These are phyloP conservation scores for Linum usitatissimum DNA, from an alignment of 345 rosid genomes.

Conservation along the genomic window DNA sequence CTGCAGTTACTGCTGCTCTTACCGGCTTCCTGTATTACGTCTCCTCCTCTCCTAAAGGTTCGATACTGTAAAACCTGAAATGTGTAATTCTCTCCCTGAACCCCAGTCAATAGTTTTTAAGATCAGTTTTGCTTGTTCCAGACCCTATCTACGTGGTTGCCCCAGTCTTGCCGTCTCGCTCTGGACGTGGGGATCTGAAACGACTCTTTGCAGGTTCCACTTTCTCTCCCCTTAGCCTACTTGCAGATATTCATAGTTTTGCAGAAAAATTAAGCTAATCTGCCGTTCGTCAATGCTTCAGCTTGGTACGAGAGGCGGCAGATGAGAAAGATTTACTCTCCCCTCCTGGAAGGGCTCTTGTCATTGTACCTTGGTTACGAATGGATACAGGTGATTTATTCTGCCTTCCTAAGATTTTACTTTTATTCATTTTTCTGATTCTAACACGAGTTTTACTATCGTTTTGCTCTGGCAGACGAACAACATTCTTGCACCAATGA, in stretches of 20 bases:
- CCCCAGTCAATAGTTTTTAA: background rate
- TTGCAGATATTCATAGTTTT: no score
- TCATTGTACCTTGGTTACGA: constrained; percentile 89
- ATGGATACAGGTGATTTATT: constrained; percentile 67
- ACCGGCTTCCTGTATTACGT: constrained; percentile 82
- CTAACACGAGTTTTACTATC: constrained; percentile 1
- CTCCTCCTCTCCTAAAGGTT: constrained; percentile 93
- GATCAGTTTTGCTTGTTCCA: constrained; percentile 22
- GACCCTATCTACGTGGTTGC: constrained; percentile 88
- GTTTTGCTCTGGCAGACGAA: constrained; percentile 41
- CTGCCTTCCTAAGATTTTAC: background rate
- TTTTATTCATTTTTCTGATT: background rate
- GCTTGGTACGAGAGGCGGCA: constrained; percentile 98
- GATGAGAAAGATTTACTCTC: constrained; percentile 94
- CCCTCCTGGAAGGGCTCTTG: constrained; percentile 83
- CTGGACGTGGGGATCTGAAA: constrained; percentile 63
- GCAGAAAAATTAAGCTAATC: background rate
- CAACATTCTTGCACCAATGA: constrained; percentile 77
- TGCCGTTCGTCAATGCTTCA: constrained; percentile 17
- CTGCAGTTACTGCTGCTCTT: constrained; percentile 79
- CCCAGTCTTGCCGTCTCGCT: constrained; percentile 58
- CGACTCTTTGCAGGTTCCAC: constrained; percentile 73
- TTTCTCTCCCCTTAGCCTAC: constrained; percentile 1
- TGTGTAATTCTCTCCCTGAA: background rate
- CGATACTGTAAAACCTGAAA: background rate